A percentile compares a stretch with the other conserved stretches of the same genome.
These are phyloP conservation scores for Geotrichum restrictum DNA, from an alignment of 1,139 yeast species.

Conservation along the genomic window DNA sequence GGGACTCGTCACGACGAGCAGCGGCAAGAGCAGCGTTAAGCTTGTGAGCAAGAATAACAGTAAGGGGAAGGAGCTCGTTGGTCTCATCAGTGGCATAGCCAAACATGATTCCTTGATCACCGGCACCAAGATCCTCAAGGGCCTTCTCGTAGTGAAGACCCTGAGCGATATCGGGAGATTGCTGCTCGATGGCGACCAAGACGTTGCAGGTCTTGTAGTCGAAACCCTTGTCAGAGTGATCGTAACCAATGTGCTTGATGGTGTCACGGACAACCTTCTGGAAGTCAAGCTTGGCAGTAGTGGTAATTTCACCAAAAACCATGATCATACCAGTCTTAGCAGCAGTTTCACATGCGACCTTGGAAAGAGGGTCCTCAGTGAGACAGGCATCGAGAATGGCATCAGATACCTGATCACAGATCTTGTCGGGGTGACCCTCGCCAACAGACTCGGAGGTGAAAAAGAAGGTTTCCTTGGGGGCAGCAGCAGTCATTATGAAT, in stretches of 20 bases:
- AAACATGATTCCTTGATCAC: conserved; percentile 99
- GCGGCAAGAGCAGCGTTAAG: conserved; percentile 94
- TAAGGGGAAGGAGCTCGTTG: conserved; percentile 93
- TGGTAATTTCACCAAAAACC: conserved; percentile 99
- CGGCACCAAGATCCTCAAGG: conserved; percentile 97
- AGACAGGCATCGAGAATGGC: conserved; percentile 98
- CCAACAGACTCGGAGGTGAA: conserved; percentile 96
- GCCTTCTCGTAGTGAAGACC: conserved; percentile 98
- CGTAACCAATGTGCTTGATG: conserved; percentile 97
- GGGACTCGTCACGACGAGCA: conserved; percentile 93
- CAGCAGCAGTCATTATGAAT: conserved; percentile 33
- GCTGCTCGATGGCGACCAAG: conserved; percentile 98
- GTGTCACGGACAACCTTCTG: conserved; percentile 97
- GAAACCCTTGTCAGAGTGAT: conserved; percentile 91
- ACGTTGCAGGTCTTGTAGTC: conserved; percentile 99
- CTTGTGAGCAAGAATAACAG: conserved; percentile 90
- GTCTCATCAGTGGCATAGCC: conserved; percentile 99
- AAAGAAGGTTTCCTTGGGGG: conserved; percentile 51
- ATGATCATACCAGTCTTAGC: conserved; percentile 98
- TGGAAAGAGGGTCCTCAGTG: conserved; percentile 91
- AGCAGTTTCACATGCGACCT: conserved; percentile 99
- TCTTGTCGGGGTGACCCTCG: conserved; percentile 99
- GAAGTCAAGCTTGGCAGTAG: conserved; percentile 91
- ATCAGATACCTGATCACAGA: conserved; percentile 98
- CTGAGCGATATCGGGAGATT: conserved; percentile 98